These are phyloP conservation scores for Sicyos baderoa DNA, from an alignment of 306 rosid genomes.

Conservation along the genomic window DNA sequence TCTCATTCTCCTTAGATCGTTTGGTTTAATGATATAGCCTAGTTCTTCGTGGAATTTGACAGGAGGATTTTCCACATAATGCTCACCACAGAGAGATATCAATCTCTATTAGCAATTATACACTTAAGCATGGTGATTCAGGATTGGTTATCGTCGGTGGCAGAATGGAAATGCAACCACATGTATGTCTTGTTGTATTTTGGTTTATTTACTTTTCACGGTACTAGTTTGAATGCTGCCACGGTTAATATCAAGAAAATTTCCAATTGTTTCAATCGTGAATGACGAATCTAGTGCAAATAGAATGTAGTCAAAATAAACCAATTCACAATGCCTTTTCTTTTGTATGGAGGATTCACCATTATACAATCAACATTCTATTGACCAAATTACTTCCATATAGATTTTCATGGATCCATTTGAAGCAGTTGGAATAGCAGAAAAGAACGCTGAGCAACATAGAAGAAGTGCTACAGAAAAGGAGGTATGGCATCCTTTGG, in stretches of 20 bases:
- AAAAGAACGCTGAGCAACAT: constrained; percentile 58
- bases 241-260: not conserved
- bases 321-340: not conserved
- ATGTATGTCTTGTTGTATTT: constrained; percentile 42
- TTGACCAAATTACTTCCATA: constrained; percentile 10
- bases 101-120: constrained; percentile 76
- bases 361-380: not conserved
- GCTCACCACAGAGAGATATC: constrained; percentile 91
- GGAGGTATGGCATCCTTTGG: constrained; percentile 42
- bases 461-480: constrained; percentile 73
- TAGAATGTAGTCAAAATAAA: not conserved
- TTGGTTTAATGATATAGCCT: not conserved
- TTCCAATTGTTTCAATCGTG: not conserved
- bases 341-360: not conserved
- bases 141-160: constrained; percentile 95
- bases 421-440: constrained; percentile 79
- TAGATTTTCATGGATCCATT: constrained; percentile 83
- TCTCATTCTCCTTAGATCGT: constrained; percentile 1
- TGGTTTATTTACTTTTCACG: constrained; percentile 6
- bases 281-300: not conserved
- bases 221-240: not conserved
- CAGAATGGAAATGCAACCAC: constrained; percentile 94
- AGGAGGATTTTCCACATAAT: constrained; percentile 96
- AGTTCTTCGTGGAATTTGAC: constrained; percentile 25
- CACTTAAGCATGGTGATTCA: constrained; percentile 84